Evolutionary conservation across 805 yeast species (phyloP).

Genomic region (Saturnispora saitoi): DNA sequence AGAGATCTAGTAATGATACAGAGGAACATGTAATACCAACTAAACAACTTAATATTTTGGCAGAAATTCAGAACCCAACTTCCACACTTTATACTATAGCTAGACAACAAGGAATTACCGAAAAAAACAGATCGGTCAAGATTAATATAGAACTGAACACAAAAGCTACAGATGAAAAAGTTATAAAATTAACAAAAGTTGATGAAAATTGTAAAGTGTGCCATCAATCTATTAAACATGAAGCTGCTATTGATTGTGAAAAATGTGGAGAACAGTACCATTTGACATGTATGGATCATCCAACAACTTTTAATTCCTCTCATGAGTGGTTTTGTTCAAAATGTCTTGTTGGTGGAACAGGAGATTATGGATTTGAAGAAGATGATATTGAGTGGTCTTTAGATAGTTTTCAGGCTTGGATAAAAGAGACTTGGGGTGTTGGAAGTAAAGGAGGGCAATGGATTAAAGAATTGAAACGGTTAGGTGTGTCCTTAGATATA

Average conservation of each 20-base stretch:
- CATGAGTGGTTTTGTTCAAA: slow-evolving; percentile 74
- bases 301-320: slow-evolving; percentile 42
- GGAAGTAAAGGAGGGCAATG: not conserved
- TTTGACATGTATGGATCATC: slow-evolving; percentile 45
- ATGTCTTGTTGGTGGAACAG: slow-evolving; percentile 58
- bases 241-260: slow-evolving; percentile 52
- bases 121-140: not conserved
- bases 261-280: slow-evolving; percentile 70
- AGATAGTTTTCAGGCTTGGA: slow-evolving; percentile 46
- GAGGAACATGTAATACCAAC: not conserved
- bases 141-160: not conserved
- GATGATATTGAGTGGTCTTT: slow-evolving; percentile 39
- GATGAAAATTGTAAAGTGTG: slow-evolving; percentile 33
- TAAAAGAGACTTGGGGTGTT: not conserved
- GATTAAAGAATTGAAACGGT: slow-evolving; percentile 1
- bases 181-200: slow-evolving; percentile 8
- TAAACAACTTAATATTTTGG: not conserved
- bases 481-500: not conserved
- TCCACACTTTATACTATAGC: not conserved
- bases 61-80: not conserved
- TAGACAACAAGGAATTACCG: not conserved
- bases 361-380: slow-evolving; percentile 74
- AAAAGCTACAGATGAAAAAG: not conserved
- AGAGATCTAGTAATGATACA: not conserved
- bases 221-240: slow-evolving; percentile 35